Base-by-base conservation (phyloP, 2,329 filamentous ascomycete species). In the Lachnellula subtilissima region DNA sequence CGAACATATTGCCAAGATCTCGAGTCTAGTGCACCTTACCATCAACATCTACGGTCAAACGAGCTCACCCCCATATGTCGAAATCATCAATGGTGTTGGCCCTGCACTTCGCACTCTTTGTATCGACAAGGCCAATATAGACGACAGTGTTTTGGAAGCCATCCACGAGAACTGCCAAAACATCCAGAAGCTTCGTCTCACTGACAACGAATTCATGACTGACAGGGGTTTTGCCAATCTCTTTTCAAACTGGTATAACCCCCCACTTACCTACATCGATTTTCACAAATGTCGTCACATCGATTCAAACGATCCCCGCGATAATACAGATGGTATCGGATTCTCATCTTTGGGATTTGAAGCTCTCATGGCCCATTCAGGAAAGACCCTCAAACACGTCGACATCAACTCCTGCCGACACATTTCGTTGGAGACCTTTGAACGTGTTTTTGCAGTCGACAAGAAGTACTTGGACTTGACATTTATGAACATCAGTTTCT, bases 401-500 rank as follows among this genome's bases (percentile, higher is more conserved):
- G 89, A 95, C 67, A 76, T 97, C n/a, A 83, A 89, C 14, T 89
- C 87, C 0, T 96, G 91, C 68, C 86, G 93, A 3, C 88, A 96
- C 69, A 92, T 97, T 60, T 80, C 83, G 1, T 77, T 80, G 36
- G 74, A 81, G 15, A 84, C 89, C 0, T 91, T 96, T 57, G 84
- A 89, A 59, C 79, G 86, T 9, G 86, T 88, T 0, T 97, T 97
- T 66, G 73, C 76, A 5, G 72, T 74, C 8, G 78, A 77, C 23
- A 81, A 79, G 46, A 67, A 62, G 22, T 97, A 95, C 63, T 84
- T 87, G 0, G 76, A 83, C 11, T 76, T 97, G 36, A 75, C 76
- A 58, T 81, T 87, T 55, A 75, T 96, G 45, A 91, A 96, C 69
- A 76, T 94, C 45, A 89, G 86, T 52, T 95, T 96, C 70, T 87